Evolutionary conservation across 1,284 basidiomycete species (phyloP).

Genomic region (Heterobasidion irregulare): DNA sequence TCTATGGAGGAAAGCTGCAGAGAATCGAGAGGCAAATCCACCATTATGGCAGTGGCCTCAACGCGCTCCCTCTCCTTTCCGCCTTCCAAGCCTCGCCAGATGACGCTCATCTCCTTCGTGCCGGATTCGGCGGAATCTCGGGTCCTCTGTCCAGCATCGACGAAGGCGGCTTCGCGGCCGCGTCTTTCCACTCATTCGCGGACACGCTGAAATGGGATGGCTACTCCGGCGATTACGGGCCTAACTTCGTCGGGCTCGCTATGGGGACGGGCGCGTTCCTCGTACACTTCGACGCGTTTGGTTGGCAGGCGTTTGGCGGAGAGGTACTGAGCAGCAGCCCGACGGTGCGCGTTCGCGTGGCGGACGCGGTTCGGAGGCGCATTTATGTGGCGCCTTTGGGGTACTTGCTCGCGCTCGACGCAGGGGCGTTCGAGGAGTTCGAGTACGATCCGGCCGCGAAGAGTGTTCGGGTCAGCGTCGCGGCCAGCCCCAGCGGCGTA

Average conservation of each 20-base stretch:
- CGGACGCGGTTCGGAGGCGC: constrained; percentile 40
- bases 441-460: constrained; percentile 29
- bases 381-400: constrained; percentile 46
- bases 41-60: constrained; percentile 52
- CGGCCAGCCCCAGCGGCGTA: constrained; percentile 28
- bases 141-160: constrained; percentile 50
- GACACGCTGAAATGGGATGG: constrained; percentile 53
- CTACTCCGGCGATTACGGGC: constrained; percentile 54
- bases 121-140: constrained; percentile 43
- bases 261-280: constrained; percentile 48
- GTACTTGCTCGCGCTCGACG: constrained; percentile 38
- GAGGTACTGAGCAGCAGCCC: constrained; percentile 32
- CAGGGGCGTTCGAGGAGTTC: constrained; percentile 46
- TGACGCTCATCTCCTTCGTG: constrained; percentile 44
- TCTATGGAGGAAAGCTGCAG: constrained; percentile 48
- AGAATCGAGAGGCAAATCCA: constrained; percentile 52
- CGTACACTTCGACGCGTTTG: constrained; percentile 46
- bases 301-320: constrained; percentile 57
- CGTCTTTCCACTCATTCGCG: constrained; percentile 52
- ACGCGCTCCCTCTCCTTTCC: constrained; percentile 44
- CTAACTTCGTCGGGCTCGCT: constrained; percentile 48
- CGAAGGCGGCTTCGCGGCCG: constrained; percentile 44
- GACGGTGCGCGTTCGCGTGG: constrained; percentile 33
- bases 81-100: constrained; percentile 39
- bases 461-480: constrained; percentile 33